Conservation (phyloP, 1,284 basidiomycete genomes). For the Pyrrhoderma lamaoense region DNA sequence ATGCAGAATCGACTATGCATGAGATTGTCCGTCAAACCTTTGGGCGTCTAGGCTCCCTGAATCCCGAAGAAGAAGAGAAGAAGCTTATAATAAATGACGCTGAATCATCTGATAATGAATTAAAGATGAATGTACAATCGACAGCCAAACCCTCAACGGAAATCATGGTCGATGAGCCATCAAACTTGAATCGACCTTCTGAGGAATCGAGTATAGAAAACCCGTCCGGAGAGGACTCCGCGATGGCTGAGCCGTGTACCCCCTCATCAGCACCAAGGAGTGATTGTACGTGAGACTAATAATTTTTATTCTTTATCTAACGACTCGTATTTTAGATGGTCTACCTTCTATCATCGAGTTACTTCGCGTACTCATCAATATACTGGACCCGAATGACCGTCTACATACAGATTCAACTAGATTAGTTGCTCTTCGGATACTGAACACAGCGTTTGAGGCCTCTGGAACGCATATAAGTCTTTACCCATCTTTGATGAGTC, state of each 20-base stretch:
- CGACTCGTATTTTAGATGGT: conserved; percentile 50
- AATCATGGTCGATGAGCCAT: background rate
- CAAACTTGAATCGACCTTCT: background rate
- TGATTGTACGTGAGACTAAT: conserved; percentile 10
- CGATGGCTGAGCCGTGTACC: background rate
- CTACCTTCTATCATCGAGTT: conserved; percentile 92
- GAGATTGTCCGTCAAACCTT: conserved; percentile 81
- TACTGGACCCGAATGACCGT: conserved; percentile 90
- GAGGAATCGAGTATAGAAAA: background rate
- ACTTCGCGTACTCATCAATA: conserved; percentile 88
- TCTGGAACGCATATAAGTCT: conserved; percentile 69
- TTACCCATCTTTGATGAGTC: conserved; percentile 65
- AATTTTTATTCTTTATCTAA: conserved; percentile 7
- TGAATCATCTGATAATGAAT: conserved; percentile 46
- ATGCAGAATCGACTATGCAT: conserved; percentile 94
- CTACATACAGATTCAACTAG: conserved; percentile 97
- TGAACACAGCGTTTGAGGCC: conserved; percentile 87
- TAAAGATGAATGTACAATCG: conserved; percentile 47
- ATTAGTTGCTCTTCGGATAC: conserved; percentile 79
- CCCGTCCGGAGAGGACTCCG: background rate
- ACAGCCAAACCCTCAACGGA: background rate
- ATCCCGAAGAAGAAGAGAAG: conserved; percentile 59
- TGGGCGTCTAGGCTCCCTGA: conserved; percentile 59
- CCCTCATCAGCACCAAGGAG: background rate
- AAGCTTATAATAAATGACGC: conserved; percentile 46